Evolutionary conservation across 805 yeast species (phyloP).

Genomic region (Zygotorulaspora sp.): DNA sequence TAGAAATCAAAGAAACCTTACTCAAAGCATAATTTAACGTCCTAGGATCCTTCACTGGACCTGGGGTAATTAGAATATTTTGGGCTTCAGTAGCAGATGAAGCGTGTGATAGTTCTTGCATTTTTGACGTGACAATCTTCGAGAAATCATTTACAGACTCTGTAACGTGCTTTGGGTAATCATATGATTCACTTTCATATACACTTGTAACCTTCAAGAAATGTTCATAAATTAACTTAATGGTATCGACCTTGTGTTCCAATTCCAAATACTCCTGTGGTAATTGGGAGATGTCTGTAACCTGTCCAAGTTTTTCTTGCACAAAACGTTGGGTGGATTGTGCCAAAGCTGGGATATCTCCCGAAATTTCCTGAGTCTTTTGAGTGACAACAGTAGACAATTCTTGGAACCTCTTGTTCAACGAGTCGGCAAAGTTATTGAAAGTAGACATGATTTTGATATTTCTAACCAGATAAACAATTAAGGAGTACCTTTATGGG

Average conservation of each 20-base stretch:
- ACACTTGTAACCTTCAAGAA: constrained; percentile 48
- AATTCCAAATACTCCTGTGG: constrained; percentile 77
- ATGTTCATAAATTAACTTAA: constrained; percentile 61
- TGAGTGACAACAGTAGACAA: constrained; percentile 30
- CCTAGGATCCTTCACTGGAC: constrained; percentile 52
- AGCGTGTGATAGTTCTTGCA: constrained; percentile 64
- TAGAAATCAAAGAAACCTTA: constrained; percentile 57
- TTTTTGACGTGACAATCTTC: constrained; percentile 57
- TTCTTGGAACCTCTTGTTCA: constrained; percentile 32
- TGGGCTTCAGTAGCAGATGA: constrained; percentile 80
- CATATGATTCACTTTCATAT: constrained; percentile 75
- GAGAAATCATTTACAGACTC: constrained; percentile 75
- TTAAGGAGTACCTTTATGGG: no score
- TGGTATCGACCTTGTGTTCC: constrained; percentile 68
- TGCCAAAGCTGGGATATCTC: constrained; percentile 66
- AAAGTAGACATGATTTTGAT: constrained; percentile 20
- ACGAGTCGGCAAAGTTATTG: constrained; percentile 27
- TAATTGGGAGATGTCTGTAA: constrained; percentile 76
- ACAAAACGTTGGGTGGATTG: constrained; percentile 75
- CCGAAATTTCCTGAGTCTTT: constrained; percentile 41
- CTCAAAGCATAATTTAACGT: constrained; percentile 79
- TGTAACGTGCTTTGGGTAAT: constrained; percentile 68
- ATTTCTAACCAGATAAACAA: no score
- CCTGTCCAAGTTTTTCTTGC: constrained; percentile 75
- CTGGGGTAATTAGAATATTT: constrained; percentile 54